Base-by-base conservation (phyloP, 495 filamentous ascomycete genomes). In the Clavariopsis aquatica region DNA sequence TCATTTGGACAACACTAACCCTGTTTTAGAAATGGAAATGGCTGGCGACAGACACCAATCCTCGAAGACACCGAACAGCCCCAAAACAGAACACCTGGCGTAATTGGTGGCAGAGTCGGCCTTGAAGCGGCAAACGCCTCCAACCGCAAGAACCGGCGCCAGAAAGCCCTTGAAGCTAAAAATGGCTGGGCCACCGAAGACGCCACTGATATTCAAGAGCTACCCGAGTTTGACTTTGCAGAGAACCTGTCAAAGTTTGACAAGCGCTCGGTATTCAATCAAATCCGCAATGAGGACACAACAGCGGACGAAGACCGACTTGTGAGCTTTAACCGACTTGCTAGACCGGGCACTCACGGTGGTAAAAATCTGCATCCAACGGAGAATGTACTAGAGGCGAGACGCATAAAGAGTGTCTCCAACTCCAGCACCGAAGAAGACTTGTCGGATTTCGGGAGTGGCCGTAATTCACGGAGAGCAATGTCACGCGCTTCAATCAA, bases 101-200 rank as follows among this genome's bases (percentile, higher is more conserved):
- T 69, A 43, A 72, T 69, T 43, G 65, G 57, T 10, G 65, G 63
- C 5, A 69, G 23, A 34, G 64, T 64, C 12, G 72, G 71, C 3
- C 51, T 63, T 17, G 64, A 67, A 46, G 72, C 72, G 7, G 66
- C 55, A 19, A 52, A 49, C 49, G 49, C 59, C 1, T 67, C 60
- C 4, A 74, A 73, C 41, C 65, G 66, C 17, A 73, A 73, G 60
- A 69, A 36, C 47, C 67, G 69, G 57, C 65, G 62, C 71, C 75
- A 77, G 81, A 74, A 76, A 81, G 68, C 73, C 87, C 72, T 82
- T 83, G 81, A 74, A 20, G 83, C 83, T 23, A 81, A 88, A 64
- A 96, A 89, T 77, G 94, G 92, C 13, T 98, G 94, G 94, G 92
- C 91, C 41, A 97, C 93, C 0, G 94, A 96, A 73, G 93, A 97